Base-by-base conservation (phyloP, 179 eudicot genomes). In the Corrigiola litoralis region DNA sequence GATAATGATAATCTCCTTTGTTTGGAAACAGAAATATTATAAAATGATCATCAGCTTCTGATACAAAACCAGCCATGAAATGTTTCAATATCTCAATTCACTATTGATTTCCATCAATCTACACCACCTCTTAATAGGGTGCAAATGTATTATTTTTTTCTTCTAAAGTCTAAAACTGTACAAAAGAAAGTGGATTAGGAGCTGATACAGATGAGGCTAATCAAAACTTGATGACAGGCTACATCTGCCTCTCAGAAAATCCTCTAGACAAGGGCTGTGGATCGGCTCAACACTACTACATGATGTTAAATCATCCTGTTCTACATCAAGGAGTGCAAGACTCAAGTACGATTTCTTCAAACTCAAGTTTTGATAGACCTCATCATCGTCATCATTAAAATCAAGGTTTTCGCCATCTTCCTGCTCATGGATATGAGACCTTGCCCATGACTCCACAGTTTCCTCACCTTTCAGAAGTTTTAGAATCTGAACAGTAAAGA, bases 261-360 rank as follows among this genome's bases (percentile, higher is more conserved):
- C 95, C 56, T 81, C 89, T 11, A 83, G 70, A 21, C 82, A 78
- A 46, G 66, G 84, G 68, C 84, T 71, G 40, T 67, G 72, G 61
- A 69, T 78, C 25, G 65, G 81, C 44, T 83, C 87, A 52, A 63
- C 49, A 69, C 92, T 85, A 64, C 85, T 72, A 41, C 75, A 80
- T 4, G 84, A 84, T n/a, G 82, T 51, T 29, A 77, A 61, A 46
- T 79, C 94, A 36, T 83, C 85, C 7, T 71, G 64, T 12, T 75
- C 83, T 8, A 85, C 73, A 52, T 90, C 99, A n/a, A 84, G 76
- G 32, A 86, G 73, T 5, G 94, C 96, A 2, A 87, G 77, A 59
- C 80, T 80, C 67, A 94, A 36, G 72, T 84, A 91, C 6, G 94
- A 83, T 60, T 79, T 82, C 56, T 82, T 84, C 2, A 80, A 71